Conservation (phyloP, 2,329 filamentous ascomycete genomes). For the Ophiocordyceps australis region DNA sequence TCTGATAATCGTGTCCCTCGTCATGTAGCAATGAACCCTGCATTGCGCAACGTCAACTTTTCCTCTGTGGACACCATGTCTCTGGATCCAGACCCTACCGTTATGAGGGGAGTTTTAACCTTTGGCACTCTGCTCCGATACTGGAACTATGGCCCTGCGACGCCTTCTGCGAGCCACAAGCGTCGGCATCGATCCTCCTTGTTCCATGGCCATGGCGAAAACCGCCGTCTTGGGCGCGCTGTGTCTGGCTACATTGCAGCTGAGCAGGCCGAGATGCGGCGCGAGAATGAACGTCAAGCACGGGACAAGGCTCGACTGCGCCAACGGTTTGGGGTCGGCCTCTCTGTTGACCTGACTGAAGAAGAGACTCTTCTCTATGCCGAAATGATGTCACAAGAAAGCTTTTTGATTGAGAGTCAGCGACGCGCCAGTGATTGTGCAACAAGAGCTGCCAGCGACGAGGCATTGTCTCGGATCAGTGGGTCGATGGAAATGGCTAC, state of each 20-base stretch:
- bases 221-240: constrained; percentile 42
- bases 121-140: constrained; percentile 77
- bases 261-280: constrained; percentile 66
- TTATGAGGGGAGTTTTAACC: constrained; percentile 71
- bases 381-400: constrained; percentile 46
- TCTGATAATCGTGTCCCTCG: constrained; percentile 71
- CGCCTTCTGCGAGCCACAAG: constrained; percentile 59
- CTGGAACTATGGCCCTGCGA: constrained; percentile 82
- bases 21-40: constrained; percentile 36
- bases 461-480: constrained; percentile 20
- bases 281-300: constrained; percentile 47
- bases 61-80: constrained; percentile 70
- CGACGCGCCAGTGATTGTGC: constrained; percentile 33
- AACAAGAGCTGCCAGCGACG: constrained; percentile 25
- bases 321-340: constrained; percentile 67
- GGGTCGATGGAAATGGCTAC: constrained; percentile 25
- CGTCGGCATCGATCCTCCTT: constrained; percentile 57
- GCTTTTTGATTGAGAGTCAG: constrained; percentile 36
- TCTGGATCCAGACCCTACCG: constrained; percentile 73
- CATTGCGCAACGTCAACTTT: constrained; percentile 53
- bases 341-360: constrained; percentile 44
- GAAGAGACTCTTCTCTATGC: constrained; percentile 48
- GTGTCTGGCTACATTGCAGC: constrained; percentile 70
- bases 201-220: constrained; percentile 28
- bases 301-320: constrained; percentile 55